phyloP scores from a whole-genome alignment of 1,284 basidiomycete genomes.

The Rhodotorula sp. region DNA sequence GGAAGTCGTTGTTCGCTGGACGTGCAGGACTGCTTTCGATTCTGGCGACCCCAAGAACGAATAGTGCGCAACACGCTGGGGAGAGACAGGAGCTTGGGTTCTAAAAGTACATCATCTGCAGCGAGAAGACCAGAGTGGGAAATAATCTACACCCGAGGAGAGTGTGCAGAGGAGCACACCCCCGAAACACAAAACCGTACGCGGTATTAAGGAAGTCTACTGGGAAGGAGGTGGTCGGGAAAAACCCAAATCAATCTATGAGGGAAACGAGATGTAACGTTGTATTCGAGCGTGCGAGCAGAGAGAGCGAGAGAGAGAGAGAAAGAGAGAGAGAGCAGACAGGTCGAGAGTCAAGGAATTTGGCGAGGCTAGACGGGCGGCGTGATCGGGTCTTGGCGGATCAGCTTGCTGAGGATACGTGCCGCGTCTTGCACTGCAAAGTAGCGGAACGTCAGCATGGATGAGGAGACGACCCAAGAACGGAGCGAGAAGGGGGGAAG shows the following conservation, averaged over 20 bases:
- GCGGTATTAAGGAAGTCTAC: no score
- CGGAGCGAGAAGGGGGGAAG: not conserved
- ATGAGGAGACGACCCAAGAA: no score
- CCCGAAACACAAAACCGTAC: no score
- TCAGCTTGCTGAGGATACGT: conserved; percentile 24
- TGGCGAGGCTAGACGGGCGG: conserved; percentile 12
- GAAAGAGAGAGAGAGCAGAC: not conserved
- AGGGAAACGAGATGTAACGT: not conserved
- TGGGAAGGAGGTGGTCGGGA: not conserved
- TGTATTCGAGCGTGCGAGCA: not conserved
- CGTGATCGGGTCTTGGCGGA: conserved; percentile 9
- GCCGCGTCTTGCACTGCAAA: conserved; percentile 30
- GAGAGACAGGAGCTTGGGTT: no score
- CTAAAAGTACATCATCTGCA: no score
- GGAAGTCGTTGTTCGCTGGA: no score
- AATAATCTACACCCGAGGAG: no score
- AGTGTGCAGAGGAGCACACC: no score
- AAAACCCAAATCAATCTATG: not conserved
- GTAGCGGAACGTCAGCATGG: not conserved
- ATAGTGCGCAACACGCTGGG: no score
- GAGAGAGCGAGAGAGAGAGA: not conserved
- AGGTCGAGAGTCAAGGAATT: not conserved
- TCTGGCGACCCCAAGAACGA: no score
- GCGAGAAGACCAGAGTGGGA: no score
- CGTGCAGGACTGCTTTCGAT: no score